phyloP scores from a whole-genome alignment of 1,284 basidiomycete species.

The Ustilago curta region DNA sequence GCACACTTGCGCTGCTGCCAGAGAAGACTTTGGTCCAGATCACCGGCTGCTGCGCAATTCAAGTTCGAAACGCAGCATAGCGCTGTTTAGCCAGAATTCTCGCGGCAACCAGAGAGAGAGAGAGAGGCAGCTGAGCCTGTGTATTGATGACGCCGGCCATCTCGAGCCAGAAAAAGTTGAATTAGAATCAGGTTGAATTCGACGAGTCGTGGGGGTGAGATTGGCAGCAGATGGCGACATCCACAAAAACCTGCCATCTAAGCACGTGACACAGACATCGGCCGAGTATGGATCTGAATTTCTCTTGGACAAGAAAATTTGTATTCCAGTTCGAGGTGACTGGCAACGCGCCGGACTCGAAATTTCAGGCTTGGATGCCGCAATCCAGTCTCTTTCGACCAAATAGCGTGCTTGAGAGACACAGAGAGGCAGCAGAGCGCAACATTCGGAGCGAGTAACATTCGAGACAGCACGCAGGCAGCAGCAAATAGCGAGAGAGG shows the following conservation, averaged over 20 bases:
- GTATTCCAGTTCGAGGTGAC: not conserved
- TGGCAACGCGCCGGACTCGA: not conserved
- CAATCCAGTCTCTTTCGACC: conserved; percentile 23
- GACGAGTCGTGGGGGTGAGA: not conserved
- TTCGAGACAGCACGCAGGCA: conserved; percentile 1
- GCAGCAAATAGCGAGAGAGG: not conserved
- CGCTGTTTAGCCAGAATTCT: not conserved
- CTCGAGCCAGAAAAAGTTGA: not conserved
- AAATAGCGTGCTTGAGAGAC: conserved; percentile 1
- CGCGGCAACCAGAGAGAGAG: not conserved
- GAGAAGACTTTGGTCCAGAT: not conserved
- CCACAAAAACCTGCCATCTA: not conserved
- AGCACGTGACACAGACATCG: conserved; percentile 1
- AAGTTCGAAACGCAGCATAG: too few relatives aligned
- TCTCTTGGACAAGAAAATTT: not conserved
- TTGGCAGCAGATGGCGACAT: conserved; percentile 1
- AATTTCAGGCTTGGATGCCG: conserved; percentile 21
- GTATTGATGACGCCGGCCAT: not conserved
- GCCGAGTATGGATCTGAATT: conserved; percentile 1
- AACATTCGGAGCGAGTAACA: not conserved
- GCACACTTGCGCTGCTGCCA: not conserved
- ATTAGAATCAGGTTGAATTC: not conserved
- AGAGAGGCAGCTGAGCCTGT: conserved; percentile 4
- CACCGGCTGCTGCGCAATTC: conserved; percentile 2
- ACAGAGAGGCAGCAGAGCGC: conserved; percentile 9